Conservation (phyloP, 345 rosid genomes). For the Euphorbia pulcherrima region DNA sequence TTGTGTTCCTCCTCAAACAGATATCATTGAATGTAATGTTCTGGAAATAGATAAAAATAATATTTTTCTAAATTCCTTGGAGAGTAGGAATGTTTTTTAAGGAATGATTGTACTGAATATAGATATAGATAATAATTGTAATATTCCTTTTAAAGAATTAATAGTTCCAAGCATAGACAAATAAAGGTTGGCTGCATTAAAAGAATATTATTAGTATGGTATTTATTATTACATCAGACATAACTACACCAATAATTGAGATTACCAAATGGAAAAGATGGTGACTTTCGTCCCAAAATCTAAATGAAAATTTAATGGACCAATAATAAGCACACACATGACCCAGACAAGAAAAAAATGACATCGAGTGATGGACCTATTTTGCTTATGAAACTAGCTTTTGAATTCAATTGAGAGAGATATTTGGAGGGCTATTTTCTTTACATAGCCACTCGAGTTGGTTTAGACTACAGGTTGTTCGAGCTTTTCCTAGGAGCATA, state of each 20-base stretch:
- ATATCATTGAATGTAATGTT: slow-evolving; percentile 5
- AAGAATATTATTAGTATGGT: no score
- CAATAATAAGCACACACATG: neutral
- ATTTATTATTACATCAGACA: slow-evolving; percentile 22
- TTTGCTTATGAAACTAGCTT: neutral
- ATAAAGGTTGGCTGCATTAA: neutral
- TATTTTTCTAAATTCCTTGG: slow-evolving; percentile 18
- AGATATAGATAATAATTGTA: slow-evolving; percentile 6
- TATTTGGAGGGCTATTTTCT: no score
- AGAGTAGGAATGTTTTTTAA: slow-evolving; percentile 28
- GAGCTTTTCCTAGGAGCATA: no score
- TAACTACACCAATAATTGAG: slow-evolving; percentile 38
- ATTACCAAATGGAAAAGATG: slow-evolving; percentile 11
- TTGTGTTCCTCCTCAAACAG: slow-evolving; percentile 11
- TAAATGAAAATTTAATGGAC: slow-evolving; percentile 5
- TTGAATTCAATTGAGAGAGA: neutral
- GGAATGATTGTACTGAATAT: slow-evolving; percentile 23
- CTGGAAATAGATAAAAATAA: slow-evolving; percentile 1
- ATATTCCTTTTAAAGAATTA: neutral
- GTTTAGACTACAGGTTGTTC: neutral
- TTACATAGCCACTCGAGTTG: neutral
- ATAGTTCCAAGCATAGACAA: neutral
- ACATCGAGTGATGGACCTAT: neutral
- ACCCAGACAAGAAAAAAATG: neutral
- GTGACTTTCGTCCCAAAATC: slow-evolving; percentile 27